These are phyloP conservation scores for Neonectria punicea DNA, from an alignment of 2,329 filamentous ascomycete species.

Conservation along the genomic window DNA sequence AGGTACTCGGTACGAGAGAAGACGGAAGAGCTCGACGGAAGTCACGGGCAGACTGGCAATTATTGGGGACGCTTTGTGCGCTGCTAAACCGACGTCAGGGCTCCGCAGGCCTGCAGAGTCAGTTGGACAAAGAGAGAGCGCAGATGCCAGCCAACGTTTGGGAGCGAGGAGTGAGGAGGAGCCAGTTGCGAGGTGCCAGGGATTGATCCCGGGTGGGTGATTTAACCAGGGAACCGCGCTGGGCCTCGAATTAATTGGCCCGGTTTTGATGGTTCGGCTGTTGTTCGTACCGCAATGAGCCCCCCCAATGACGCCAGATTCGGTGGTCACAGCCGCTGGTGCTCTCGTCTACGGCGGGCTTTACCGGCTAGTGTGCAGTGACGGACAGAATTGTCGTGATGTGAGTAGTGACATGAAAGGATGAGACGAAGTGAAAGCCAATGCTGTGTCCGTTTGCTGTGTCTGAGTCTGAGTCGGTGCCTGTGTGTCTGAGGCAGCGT, in stretches of 20 bases:
- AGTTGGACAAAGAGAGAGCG: conserved; percentile 11
- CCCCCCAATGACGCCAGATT: conserved; percentile 23
- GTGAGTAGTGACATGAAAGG: neutral
- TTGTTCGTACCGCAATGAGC: conserved; percentile 21
- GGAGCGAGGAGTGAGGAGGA: too few species aligned
- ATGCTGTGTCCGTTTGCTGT: neutral
- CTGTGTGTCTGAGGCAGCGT: neutral
- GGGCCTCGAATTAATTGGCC: conserved; percentile 13
- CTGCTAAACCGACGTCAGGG: conserved; percentile 42
- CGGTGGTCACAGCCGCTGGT: neutral
- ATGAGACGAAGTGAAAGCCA: neutral
- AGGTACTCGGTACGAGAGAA: conserved; percentile 14
- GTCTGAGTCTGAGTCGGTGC: neutral
- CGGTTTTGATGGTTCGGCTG: conserved; percentile 1
- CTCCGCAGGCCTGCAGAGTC: conserved; percentile 38
- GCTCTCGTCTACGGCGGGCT: neutral
- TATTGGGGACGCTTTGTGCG: conserved; percentile 26
- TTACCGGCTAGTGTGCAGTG: neutral
- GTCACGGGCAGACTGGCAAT: conserved; percentile 20
- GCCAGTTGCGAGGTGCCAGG: conserved; percentile 2
- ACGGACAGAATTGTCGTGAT: neutral
- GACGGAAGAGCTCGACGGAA: conserved; percentile 17
- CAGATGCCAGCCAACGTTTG: conserved; percentile 18
- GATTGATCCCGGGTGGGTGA: conserved; percentile 8
- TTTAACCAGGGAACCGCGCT: conserved; percentile 8